Conservation (phyloP, 2,329 filamentous ascomycete species). For the Huntiella abstrusa region DNA sequence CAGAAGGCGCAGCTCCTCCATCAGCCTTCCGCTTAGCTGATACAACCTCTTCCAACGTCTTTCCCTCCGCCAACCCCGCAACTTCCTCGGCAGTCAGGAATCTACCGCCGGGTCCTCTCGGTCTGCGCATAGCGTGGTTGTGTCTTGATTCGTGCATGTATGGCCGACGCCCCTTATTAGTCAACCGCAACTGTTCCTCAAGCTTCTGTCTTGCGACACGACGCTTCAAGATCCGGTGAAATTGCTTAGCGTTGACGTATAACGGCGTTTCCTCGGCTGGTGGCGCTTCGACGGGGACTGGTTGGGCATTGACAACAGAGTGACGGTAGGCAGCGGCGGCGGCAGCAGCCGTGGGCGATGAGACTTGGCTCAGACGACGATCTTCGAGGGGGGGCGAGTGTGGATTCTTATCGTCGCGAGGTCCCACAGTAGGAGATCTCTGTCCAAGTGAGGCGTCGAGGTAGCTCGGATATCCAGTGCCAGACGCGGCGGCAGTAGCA, state of each 20-base stretch:
- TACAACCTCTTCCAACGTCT: slow-evolving; percentile 18
- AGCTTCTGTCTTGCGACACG: slow-evolving; percentile 82
- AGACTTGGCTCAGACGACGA: slow-evolving; percentile 58
- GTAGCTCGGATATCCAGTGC: slow-evolving; percentile 57
- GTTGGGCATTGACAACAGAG: slow-evolving; percentile 39
- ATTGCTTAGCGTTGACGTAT: slow-evolving; percentile 97
- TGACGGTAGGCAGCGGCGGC: slow-evolving; percentile 47
- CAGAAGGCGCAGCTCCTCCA: slow-evolving; percentile 25
- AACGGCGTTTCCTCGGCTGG: slow-evolving; percentile 87
- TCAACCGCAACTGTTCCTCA: slow-evolving; percentile 79
- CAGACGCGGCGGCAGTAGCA: slow-evolving; percentile 74
- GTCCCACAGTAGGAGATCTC: slow-evolving; percentile 61
- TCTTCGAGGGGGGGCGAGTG: slow-evolving; percentile 40
- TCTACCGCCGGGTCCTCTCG: slow-evolving; percentile 78
- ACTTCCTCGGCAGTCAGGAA: slow-evolving; percentile 96
- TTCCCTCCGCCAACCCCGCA: slow-evolving; percentile 29
- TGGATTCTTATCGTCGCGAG: slow-evolving; percentile 53
- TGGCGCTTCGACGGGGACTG: slow-evolving; percentile 42
- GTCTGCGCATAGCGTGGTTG: slow-evolving; percentile 93
- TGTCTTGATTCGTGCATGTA: slow-evolving; percentile 95
- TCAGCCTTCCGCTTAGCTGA: slow-evolving; percentile 45
- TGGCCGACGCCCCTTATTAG: slow-evolving; percentile 87
- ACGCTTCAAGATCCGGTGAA: slow-evolving; percentile 89
- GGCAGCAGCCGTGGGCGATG: slow-evolving; percentile 57
- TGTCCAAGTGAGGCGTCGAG: slow-evolving; percentile 49